phyloP scores from a whole-genome alignment of 345 rosid genomes.

The Boechera retrofracta region DNA sequence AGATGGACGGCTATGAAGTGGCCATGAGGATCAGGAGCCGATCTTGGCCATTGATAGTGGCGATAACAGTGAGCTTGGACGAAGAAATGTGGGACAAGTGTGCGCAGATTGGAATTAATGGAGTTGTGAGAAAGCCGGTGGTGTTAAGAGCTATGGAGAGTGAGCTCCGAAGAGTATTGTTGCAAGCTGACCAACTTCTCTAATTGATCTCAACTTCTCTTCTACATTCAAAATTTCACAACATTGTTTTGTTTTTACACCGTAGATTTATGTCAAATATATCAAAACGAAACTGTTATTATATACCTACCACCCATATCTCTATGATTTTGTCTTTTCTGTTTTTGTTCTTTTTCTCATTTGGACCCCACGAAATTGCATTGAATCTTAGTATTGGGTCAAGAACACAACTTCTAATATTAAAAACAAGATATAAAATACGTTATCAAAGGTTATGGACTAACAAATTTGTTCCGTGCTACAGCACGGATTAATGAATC shows the following conservation, averaged over 20 bases:
- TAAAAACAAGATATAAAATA: not conserved
- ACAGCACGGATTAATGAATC: no score
- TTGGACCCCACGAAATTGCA: conserved; percentile 21
- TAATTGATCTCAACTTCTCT: conserved; percentile 25
- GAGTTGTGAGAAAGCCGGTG: conserved; percentile 78
- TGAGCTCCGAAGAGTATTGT: conserved; percentile 74
- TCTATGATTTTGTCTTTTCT: conserved; percentile 2
- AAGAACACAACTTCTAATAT: conserved; percentile 2
- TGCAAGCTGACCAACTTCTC: conserved; percentile 57
- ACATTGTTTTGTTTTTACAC: conserved; percentile 32
- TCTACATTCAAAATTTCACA: conserved; percentile 13
- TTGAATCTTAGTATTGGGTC: conserved; percentile 25
- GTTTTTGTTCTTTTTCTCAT: conserved; percentile 20
- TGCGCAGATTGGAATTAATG: conserved; percentile 73
- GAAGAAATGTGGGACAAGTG: conserved; percentile 71
- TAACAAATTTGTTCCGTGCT: not conserved
- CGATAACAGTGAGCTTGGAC: conserved; percentile 61
- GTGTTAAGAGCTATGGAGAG: conserved; percentile 64
- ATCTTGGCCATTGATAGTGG: conserved; percentile 74
- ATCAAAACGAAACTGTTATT: conserved; percentile 25
- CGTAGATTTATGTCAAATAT: conserved; percentile 25
- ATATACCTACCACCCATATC: not conserved
- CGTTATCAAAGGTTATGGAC: not conserved
- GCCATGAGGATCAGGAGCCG: conserved; percentile 73
- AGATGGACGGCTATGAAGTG: conserved; percentile 84